Evolutionary conservation across 345 rosid genomes (phyloP), one percentile per base, ranked within the genome.

Genomic region (Linum usitatissimum): DNA sequence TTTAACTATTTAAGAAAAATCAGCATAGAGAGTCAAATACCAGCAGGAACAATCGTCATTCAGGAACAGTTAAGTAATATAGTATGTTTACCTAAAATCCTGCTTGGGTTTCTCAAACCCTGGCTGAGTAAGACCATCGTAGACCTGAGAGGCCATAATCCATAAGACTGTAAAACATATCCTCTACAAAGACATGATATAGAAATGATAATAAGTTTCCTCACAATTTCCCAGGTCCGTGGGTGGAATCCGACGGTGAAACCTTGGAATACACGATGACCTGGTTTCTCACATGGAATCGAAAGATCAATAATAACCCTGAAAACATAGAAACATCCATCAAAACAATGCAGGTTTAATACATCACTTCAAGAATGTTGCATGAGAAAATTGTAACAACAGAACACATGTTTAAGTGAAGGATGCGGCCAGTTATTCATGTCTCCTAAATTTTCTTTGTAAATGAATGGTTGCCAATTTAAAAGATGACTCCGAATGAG

Each of bases 171-270:
- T 53, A 54, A 39, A 45, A 9, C 45, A 23, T 4, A 30, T 5
- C 36, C 54, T 19, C 6, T 31, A 19, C 48, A 21, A 17, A 9
- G 13, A 28, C n/a, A 55, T 28, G 4, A 55, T 31, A 9, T 18
- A 36, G 12, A 53, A 76, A 53, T 8, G 18, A 66, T 38, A 23
- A n/a, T 62, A 34, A 3, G 67, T 34, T 45, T 36, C 59, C 97
- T 75, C 81, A 92, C 98, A 71, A 93, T 76, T 80, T 93, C 99
- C 90, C 90, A 85, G 30, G 99, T 85, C 65, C 88, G 81, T 28
- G 96, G 96, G 86, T 90, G 94, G 73, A 93, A 84, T 64, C 99
- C 99, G 72, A 90, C 86, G 0, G 97, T 90, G 76, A 93, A 93
- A 69, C 96, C 97, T 63, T 87, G 59, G 59, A 93, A 89, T 63